These are phyloP conservation scores for Castanea sativa DNA, from an alignment of 306 rosid species.

Conservation along the genomic window DNA sequence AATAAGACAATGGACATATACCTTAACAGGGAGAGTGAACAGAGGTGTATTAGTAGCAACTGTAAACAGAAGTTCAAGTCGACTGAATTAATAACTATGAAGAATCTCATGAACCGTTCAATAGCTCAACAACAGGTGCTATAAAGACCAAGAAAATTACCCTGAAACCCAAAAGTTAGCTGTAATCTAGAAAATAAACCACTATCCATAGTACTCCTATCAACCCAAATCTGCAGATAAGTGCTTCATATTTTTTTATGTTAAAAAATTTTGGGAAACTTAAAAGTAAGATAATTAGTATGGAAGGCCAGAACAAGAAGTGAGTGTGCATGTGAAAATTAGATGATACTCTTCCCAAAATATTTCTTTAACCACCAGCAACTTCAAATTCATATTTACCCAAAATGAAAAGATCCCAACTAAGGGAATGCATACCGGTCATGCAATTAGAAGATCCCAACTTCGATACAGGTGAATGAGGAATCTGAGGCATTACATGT, in stretches of 20 bases:
- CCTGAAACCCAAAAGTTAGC: slow-evolving; percentile 1
- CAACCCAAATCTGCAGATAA: slow-evolving; percentile 10
- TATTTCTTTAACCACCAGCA: not conserved
- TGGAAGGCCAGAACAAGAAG: not conserved
- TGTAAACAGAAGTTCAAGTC: slow-evolving; percentile 12
- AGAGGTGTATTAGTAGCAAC: slow-evolving; percentile 9
- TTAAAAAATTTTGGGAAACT: not conserved
- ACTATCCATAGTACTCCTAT: slow-evolving; percentile 11
- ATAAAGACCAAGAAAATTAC: slow-evolving; percentile 15
- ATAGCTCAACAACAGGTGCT: slow-evolving; percentile 1
- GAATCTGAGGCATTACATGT: not conserved
- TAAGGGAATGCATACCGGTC: not conserved
- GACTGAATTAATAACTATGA: not conserved
- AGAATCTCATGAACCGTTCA: not conserved
- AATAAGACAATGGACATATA: not conserved
- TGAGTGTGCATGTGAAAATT: not conserved
- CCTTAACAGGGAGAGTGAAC: slow-evolving; percentile 13
- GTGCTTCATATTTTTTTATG: not conserved
- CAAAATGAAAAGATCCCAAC: not conserved
- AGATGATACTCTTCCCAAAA: not conserved
- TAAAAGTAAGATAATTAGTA: not conserved
- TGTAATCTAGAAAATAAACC: slow-evolving; percentile 13
- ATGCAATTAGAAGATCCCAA: not conserved
- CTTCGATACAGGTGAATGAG: not conserved
- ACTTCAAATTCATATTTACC: slow-evolving; percentile 1